Evolutionary conservation across 2,329 filamentous ascomycete genomes (phyloP).

Genomic region (Tolypocladium capitatum): DNA sequence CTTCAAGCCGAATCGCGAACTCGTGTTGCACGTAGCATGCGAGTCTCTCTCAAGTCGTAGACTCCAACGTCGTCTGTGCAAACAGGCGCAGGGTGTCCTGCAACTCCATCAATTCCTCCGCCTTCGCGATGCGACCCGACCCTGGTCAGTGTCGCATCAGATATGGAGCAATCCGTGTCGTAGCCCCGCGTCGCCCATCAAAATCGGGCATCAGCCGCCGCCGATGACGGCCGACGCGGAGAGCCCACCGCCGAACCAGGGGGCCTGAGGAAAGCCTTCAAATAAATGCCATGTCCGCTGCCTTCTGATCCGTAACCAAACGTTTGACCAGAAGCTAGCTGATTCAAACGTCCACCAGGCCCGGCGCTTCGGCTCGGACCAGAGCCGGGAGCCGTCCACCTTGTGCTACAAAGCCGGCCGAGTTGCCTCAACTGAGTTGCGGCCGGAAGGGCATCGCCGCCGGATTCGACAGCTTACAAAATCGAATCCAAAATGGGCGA

Average conservation of each 20-base stretch:
- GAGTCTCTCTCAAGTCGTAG: background rate
- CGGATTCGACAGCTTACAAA: background rate
- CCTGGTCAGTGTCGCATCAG: background rate
- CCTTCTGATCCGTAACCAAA: background rate
- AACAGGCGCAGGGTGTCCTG: background rate
- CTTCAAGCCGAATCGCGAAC: background rate
- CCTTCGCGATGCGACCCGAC: background rate
- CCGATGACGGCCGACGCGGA: background rate
- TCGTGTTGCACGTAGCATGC: background rate
- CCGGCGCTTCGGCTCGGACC: background rate
- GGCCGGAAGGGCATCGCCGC: background rate
- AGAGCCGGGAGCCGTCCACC: background rate
- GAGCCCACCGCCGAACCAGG: background rate
- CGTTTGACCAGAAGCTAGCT: no score
- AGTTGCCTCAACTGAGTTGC: background rate
- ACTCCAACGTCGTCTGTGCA: no score
- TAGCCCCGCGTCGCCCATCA: background rate
- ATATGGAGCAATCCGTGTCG: background rate
- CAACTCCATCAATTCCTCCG: background rate
- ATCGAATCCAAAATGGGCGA: slow-evolving; percentile 4
- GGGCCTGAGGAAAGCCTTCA: no score
- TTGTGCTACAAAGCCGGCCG: background rate
- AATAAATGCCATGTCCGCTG: background rate
- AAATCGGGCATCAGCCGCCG: background rate
- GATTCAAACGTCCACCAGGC: background rate